A percentile compares a stretch with the other conserved stretches of the same genome.
phyloP scores from a whole-genome alignment of 257 asterid species.

The Osmanthus fragrans region DNA sequence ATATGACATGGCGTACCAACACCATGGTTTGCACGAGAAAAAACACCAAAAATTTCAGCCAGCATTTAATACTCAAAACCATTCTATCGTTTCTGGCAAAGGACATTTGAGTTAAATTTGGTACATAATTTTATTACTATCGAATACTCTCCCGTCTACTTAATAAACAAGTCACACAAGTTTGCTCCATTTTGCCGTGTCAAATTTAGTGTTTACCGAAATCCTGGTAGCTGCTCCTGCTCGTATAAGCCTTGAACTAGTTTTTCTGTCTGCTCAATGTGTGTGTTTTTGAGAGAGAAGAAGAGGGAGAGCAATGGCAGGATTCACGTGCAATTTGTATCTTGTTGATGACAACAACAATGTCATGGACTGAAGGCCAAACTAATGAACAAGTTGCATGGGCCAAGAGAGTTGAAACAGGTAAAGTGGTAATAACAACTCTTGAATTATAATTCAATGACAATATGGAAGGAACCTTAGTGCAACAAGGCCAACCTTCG shows the following conservation, averaged over 20 bases:
- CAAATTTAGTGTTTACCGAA: too few relatives aligned
- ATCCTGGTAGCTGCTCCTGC: too few relatives aligned
- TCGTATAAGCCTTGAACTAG: not conserved
- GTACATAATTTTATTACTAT: too few relatives aligned
- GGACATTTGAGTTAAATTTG: too few relatives aligned
- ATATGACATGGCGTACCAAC: too few relatives aligned
- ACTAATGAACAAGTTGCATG: not conserved
- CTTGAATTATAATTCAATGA: constrained; percentile 29
- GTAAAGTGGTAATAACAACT: not conserved
- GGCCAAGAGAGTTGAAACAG: not conserved
- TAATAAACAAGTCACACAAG: too few relatives aligned
- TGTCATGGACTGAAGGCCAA: not conserved
- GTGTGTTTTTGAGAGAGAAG: not conserved
- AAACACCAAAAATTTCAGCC: too few relatives aligned
- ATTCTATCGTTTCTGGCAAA: too few relatives aligned
- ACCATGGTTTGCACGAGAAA: too few relatives aligned
- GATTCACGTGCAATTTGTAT: not conserved
- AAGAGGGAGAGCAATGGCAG: not conserved
- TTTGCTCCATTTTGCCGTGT: too few relatives aligned
- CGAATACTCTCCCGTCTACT: too few relatives aligned
- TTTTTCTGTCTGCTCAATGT: not conserved
- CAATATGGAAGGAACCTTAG: constrained; percentile 24
- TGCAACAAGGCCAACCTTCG: constrained; percentile 20
- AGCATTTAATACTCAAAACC: too few relatives aligned
- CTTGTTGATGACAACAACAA: not conserved